These are phyloP conservation scores for Pythium rishiriense DNA, from an alignment of 352 stramenopile species.

Conservation along the genomic window DNA sequence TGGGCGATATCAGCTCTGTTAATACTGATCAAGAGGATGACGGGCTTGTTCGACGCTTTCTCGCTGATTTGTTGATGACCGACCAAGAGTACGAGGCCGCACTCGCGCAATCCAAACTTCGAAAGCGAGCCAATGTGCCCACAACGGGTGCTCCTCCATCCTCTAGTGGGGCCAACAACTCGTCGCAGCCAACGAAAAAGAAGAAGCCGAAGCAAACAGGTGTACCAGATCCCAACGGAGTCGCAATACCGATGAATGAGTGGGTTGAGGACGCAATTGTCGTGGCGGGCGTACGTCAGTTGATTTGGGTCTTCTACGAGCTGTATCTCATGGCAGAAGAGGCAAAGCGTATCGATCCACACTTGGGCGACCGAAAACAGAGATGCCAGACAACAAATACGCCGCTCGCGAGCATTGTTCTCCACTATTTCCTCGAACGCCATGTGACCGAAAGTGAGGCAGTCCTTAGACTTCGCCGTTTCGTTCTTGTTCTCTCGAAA, in stretches of 20 bases:
- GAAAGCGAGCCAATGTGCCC: slow-evolving; percentile 40
- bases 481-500: slow-evolving; percentile 38
- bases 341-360: slow-evolving; percentile 23
- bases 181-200: slow-evolving; percentile 7
- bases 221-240: neutral
- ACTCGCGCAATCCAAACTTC: slow-evolving; percentile 35
- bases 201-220: slow-evolving; percentile 9
- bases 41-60: slow-evolving; percentile 29
- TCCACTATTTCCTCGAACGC: slow-evolving; percentile 64
- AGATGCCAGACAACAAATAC: slow-evolving; percentile 8
- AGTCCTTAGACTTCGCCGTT: slow-evolving; percentile 33
- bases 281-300: slow-evolving; percentile 25
- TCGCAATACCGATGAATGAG: slow-evolving; percentile 1
- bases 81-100: slow-evolving; percentile 34
- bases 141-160: slow-evolving; percentile 28
- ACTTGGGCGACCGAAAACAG: slow-evolving; percentile 1
- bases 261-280: slow-evolving; percentile 12
- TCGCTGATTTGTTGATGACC: slow-evolving; percentile 38
- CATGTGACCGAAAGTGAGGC: slow-evolving; percentile 36
- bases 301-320: slow-evolving; percentile 62
- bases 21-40: slow-evolving; percentile 22
- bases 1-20: neutral
- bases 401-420: slow-evolving; percentile 34
- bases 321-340: slow-evolving; percentile 57
- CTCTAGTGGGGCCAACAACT: neutral